phyloP scores from a whole-genome alignment of 257 asterid genomes.

The Solanum chiquidenum region DNA sequence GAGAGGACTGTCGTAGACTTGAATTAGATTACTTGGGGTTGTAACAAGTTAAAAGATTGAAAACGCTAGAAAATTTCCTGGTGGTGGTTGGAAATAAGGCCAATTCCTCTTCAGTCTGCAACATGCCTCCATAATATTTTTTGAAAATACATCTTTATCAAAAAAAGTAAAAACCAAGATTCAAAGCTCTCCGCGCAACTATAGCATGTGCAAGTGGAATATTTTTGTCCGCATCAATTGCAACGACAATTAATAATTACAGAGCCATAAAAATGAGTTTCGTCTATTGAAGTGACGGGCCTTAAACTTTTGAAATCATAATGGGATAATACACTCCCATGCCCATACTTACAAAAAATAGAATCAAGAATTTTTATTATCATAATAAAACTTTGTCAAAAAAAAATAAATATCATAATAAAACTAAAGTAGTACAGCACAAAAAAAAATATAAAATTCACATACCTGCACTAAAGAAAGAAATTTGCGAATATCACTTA shows the following conservation, averaged over 20 bases:
- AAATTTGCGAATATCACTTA: too few relatives aligned
- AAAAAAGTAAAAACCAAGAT: not conserved
- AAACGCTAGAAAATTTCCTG: too few relatives aligned
- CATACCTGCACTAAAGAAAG: not conserved
- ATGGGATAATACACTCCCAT: not conserved
- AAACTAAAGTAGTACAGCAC: not conserved
- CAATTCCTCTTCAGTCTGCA: too few relatives aligned
- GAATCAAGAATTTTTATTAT: not conserved
- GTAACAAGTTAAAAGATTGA: too few relatives aligned
- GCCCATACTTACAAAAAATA: not conserved
- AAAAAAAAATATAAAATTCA: not conserved
- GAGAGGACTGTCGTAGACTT: too few relatives aligned
- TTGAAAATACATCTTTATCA: too few relatives aligned
- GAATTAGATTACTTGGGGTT: too few relatives aligned
- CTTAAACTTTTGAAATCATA: not conserved
- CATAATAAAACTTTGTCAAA: not conserved
- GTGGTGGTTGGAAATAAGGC: too few relatives aligned
- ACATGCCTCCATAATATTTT: too few relatives aligned
- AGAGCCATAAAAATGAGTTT: not conserved
- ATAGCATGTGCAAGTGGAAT: too few relatives aligned
- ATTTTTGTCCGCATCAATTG: not conserved
- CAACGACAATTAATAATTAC: not conserved
- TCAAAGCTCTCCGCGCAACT: not conserved
- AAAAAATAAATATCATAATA: too few relatives aligned
- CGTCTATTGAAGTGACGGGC: not conserved